Percentiles rank a stretch among this genome's conserved stretches.
These are phyloP conservation scores for Rhizophlyctis rosea DNA, from an alignment of 192 early-diverging fungal genomes.

Conservation along the genomic window DNA sequence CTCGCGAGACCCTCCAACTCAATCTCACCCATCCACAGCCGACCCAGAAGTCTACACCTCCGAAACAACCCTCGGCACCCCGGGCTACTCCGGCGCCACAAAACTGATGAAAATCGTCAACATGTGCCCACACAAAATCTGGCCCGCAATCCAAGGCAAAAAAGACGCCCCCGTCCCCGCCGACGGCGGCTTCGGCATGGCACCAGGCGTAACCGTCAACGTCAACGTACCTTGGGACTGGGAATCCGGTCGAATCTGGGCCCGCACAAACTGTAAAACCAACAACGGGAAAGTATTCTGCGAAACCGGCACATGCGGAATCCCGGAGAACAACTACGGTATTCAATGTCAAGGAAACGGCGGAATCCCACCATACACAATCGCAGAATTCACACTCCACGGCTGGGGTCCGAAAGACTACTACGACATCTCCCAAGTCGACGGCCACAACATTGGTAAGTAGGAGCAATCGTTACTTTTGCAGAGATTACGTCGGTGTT, in stretches of 20 bases:
- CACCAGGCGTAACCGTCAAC: too few relatives aligned
- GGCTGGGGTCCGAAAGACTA: constrained; percentile 25
- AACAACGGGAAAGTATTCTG: constrained; percentile 19
- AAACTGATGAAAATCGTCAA: constrained; percentile 22
- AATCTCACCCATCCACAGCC: too few relatives aligned
- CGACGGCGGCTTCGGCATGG: constrained; percentile 20
- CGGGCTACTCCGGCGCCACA: too few relatives aligned
- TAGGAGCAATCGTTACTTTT: constrained; percentile 18
- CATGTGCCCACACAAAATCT: constrained; percentile 23
- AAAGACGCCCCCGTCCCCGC: constrained; percentile 11
- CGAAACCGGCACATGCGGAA: constrained; percentile 31
- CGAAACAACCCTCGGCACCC: too few relatives aligned
- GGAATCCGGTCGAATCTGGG: constrained; percentile 26
- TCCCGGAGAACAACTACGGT: constrained; percentile 19
- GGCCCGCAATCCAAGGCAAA: constrained; percentile 24
- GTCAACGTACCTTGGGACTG: constrained; percentile 10
- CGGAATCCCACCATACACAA: constrained; percentile 23
- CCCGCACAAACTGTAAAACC: constrained; percentile 19
- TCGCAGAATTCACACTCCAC: constrained; percentile 36
- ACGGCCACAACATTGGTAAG: constrained; percentile 30
- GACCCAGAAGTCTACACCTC: too few relatives aligned
- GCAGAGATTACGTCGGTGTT: too few relatives aligned
- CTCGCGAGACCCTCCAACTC: too few relatives aligned
- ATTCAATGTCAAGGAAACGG: constrained; percentile 24
- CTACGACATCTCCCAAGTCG: constrained; percentile 34